Evolutionary conservation across 2,329 filamentous ascomycete species (phyloP), one percentile per base, ranked within the genome.

Genomic region (Colletotrichum navitas): DNA sequence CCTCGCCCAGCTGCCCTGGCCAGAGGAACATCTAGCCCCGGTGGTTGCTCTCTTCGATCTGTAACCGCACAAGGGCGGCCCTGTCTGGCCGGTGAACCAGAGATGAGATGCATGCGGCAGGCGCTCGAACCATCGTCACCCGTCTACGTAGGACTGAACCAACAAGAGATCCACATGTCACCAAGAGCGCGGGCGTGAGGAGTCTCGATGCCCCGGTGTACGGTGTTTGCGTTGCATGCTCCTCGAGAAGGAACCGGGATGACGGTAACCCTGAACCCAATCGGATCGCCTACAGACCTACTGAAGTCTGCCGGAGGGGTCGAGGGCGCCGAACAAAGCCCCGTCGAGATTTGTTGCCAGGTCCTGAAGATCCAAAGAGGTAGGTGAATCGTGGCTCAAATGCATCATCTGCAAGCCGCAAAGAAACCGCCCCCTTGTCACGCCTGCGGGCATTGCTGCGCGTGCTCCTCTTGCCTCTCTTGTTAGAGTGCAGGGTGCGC

Each of bases 351-450:
- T 60, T 39, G 32, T 47, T 60, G 56, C 32, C 26, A 21, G 43
- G 36, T 43, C 36, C 24, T 16, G 34, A 52, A n/a, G 54, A 45
- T 43, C 54, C 43, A 55, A 69, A 69, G 14, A 52, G 61, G 61
- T 55, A 69, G 49, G 61, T 55, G 45, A 36, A 49, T 69, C 52
- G 62, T 21, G 5, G 34, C 29, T 36, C 24, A 29, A n/a, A 51
- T 66, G 36, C 51, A 45, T 51, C 34, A 39, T 47, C 26, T 58
- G 62, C 36, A 63, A 45, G 26, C n/a, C 56, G 52, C 36, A 65
- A 58, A 29, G n/a, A 39, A 12, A 3, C n/a, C 52, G 4, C 12
- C 21, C 39, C 68, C 63, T 67, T 56, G 68, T 66, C 49, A 62
- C 45, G 24, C 34, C 34, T 32, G 47, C 21, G 34, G 29, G 47